phyloP scores from a whole-genome alignment of 352 stramenopile species.

The Phytophthora hibernalis region DNA sequence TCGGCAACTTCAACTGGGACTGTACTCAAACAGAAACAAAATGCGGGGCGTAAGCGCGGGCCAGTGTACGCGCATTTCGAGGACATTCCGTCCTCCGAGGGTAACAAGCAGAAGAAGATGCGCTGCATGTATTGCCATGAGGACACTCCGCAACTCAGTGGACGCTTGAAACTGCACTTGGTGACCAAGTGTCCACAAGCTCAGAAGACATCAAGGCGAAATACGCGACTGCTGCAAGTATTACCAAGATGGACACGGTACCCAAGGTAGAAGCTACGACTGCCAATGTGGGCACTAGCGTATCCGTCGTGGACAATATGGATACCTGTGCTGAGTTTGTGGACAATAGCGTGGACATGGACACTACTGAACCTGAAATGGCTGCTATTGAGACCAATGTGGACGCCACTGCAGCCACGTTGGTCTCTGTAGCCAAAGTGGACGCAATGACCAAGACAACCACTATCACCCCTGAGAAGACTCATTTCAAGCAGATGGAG shows the following conservation, averaged over 20 bases:
- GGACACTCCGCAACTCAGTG: slow-evolving; percentile 39
- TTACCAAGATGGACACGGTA: neutral
- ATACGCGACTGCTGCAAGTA: slow-evolving; percentile 10
- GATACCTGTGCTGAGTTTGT: neutral
- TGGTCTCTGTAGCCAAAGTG: neutral
- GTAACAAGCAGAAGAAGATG: slow-evolving; percentile 36
- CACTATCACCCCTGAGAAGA: neutral
- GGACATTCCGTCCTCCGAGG: slow-evolving; percentile 21
- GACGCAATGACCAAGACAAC: neutral
- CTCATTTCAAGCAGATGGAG: neutral
- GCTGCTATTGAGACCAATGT: neutral
- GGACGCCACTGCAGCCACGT: neutral
- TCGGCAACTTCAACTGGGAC: slow-evolving; percentile 25
- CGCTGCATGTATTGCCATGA: slow-evolving; percentile 40
- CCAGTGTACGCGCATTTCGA: slow-evolving; percentile 48
- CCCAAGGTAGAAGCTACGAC: neutral
- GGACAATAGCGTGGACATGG: neutral
- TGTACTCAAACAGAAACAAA: slow-evolving; percentile 12
- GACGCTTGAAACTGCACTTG: slow-evolving; percentile 41
- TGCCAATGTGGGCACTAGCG: neutral
- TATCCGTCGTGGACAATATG: neutral
- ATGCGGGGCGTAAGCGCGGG: slow-evolving; percentile 39
- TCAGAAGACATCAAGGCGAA: slow-evolving; percentile 25
- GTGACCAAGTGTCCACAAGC: slow-evolving; percentile 22
- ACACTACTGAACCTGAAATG: neutral